Conservation (phyloP, 129 eudicot genomes). For the Helianthus tuberosus region DNA sequence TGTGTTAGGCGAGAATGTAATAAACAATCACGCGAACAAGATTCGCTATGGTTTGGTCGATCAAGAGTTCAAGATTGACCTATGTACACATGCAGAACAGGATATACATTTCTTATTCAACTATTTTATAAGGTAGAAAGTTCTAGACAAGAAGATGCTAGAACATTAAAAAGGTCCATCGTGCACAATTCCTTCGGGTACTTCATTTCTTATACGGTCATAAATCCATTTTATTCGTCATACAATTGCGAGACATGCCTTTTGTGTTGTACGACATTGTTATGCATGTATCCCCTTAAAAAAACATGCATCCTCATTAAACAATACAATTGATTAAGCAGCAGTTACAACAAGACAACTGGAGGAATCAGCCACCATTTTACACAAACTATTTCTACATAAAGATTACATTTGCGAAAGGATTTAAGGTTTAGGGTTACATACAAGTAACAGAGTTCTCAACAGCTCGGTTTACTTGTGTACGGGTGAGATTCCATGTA, state of each 20-base stretch:
- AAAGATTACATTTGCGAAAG: neutral
- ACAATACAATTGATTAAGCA: constrained; percentile 7
- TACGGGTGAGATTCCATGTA: neutral
- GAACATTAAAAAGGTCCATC: too few relatives aligned
- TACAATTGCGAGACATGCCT: neutral
- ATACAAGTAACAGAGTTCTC: neutral
- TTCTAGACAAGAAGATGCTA: too few relatives aligned
- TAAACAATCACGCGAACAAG: too few relatives aligned
- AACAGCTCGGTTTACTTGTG: neutral
- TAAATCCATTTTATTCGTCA: neutral
- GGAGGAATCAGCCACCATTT: constrained; percentile 12
- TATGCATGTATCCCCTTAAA: neutral
- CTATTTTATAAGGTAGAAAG: too few relatives aligned
- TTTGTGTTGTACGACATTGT: neutral
- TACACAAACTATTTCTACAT: neutral
- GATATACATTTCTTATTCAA: too few relatives aligned
- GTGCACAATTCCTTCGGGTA: neutral
- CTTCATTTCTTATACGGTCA: neutral
- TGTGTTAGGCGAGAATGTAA: too few relatives aligned
- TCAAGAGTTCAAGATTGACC: too few relatives aligned
- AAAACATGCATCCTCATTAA: neutral
- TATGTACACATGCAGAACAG: too few relatives aligned
- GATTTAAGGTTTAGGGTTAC: constrained; percentile 10
- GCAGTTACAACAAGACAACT: constrained; percentile 9
- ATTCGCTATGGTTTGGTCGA: too few relatives aligned